Evolutionary conservation across 805 yeast genomes (phyloP), one percentile per base, ranked within the genome.

Genomic region (Jamesozyma piceae): DNA sequence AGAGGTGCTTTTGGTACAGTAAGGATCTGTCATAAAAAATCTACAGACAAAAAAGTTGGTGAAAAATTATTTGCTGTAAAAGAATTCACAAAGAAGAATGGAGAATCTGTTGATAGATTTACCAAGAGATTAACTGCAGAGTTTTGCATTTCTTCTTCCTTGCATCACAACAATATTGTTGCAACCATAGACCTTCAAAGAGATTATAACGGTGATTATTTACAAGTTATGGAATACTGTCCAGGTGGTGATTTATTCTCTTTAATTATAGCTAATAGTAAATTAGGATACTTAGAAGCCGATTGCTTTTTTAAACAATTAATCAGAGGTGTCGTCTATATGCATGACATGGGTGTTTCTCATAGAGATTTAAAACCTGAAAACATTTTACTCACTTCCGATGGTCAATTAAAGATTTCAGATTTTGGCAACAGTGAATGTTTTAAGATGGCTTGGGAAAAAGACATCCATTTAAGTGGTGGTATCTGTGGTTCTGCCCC

Each of bases 341-440:
- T 90, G 74, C 97, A 92, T 60, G 77, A 77, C 44, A 82, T 80
- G 59, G 96, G 96, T 3, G 88, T 90, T 13, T 82, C 89, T 33
- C 98, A 90, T 62, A 73, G 98, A 49, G 98, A 90, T 64, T 67
- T 90, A 54, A 90, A 90, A 62, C 98, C 98, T 0, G 98, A 90
- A 54, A 90, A 90, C 57, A 81, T 90, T 38, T 63, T 90, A 48
- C 63, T 87, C 33, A 82, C 92, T 0, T 75, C 78, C 31, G 72
- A 72, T 46, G 95, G 95, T 35, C 67, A 71, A 14, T 61, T 88
- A 43, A 87, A 87, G 58, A 82, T 87, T 45, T 82, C 95, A 2
- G 96, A 87, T 66, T 88, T 88, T 54, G 96, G 96, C 31, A 82
- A 80, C 56, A 77, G 83, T 22, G 90, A 82, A 57, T 82, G 95